A percentile compares a stretch with the other conserved stretches of the same genome.
phyloP scores from a whole-genome alignment of 2,329 filamentous ascomycete genomes.

The Fusarium citri region DNA sequence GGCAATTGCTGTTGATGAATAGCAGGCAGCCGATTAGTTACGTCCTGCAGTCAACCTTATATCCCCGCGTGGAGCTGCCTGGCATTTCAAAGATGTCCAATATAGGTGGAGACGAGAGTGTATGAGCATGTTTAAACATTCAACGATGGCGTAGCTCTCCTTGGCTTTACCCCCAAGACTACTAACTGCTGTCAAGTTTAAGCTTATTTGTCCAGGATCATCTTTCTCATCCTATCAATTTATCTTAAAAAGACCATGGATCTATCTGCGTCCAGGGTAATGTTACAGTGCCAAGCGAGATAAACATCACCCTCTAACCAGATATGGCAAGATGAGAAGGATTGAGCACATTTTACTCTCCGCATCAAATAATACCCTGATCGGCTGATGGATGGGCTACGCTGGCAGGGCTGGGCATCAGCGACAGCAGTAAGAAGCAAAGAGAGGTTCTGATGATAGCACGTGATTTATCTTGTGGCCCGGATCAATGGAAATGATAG shows the following conservation, averaged over 20 bases:
- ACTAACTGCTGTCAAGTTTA: not conserved
- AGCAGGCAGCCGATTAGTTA: too few relatives aligned
- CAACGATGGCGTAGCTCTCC: too few relatives aligned
- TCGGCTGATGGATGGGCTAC: not conserved
- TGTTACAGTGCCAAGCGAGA: not conserved
- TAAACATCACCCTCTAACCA: not conserved
- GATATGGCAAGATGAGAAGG: not conserved
- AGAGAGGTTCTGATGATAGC: not conserved
- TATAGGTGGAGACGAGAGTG: not conserved
- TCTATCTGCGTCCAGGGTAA: not conserved
- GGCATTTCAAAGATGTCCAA: too few relatives aligned
- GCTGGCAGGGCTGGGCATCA: too few relatives aligned
- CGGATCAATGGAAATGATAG: too few relatives aligned
- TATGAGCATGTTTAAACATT: not conserved
- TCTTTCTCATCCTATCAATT: not conserved
- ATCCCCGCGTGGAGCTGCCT: too few relatives aligned
- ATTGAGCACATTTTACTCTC: not conserved
- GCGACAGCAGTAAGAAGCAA: too few relatives aligned
- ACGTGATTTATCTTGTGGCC: not conserved
- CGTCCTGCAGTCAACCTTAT: not conserved
- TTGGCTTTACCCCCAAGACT: not conserved
- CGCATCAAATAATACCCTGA: not conserved
- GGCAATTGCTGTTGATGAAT: too few relatives aligned
- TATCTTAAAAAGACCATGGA: accelerated
- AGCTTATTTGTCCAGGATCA: not conserved